A percentile compares a stretch with the other conserved stretches of the same genome.
These are phyloP conservation scores for Lagerstroemia speciosa DNA, from an alignment of 345 rosid genomes.

Conservation along the genomic window DNA sequence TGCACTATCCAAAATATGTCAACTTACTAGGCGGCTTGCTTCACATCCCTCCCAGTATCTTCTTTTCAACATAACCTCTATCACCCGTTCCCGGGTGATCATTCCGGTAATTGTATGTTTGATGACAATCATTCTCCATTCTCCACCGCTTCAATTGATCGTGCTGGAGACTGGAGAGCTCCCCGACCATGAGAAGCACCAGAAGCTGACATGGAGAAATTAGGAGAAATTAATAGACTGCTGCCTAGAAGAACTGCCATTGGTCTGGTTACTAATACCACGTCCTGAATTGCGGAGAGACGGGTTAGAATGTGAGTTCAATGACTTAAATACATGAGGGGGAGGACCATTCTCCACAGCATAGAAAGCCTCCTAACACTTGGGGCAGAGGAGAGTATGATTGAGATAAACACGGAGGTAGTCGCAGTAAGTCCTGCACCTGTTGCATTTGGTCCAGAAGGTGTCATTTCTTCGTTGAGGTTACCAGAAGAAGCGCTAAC, in stretches of 20 bases:
- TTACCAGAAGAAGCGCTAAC: conserved; percentile 10
- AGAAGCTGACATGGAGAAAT: conserved; percentile 15
- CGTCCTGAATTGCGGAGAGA: conserved; percentile 32
- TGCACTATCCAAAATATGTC: not conserved
- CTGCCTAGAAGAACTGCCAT: conserved; percentile 29
- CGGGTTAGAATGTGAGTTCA: conserved; percentile 30
- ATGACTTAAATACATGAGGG: conserved; percentile 31
- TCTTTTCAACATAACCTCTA: conserved; percentile 14
- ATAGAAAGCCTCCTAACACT: conserved; percentile 51
- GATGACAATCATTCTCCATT: conserved; percentile 22
- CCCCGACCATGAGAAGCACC: conserved; percentile 24
- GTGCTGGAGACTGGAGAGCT: conserved; percentile 11
- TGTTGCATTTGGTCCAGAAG: conserved; percentile 77
- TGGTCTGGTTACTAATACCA: conserved; percentile 20
- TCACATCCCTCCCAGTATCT: conserved; percentile 18
- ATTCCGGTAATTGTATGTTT: conserved; percentile 10
- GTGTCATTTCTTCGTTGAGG: conserved; percentile 37
- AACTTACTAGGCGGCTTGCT: conserved; percentile 18
- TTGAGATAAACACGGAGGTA: conserved; percentile 67
- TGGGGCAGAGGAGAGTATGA: conserved; percentile 71
- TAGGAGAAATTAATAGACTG: conserved; percentile 22
- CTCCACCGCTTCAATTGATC: conserved; percentile 34
- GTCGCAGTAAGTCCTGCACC: conserved; percentile 72
- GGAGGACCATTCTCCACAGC: conserved; percentile 75
- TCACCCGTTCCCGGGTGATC: not conserved